A percentile compares a stretch with the other conserved stretches of the same genome.
phyloP scores from a whole-genome alignment of 169 alveolate species.

The Plasmodium reichenowi region DNA sequence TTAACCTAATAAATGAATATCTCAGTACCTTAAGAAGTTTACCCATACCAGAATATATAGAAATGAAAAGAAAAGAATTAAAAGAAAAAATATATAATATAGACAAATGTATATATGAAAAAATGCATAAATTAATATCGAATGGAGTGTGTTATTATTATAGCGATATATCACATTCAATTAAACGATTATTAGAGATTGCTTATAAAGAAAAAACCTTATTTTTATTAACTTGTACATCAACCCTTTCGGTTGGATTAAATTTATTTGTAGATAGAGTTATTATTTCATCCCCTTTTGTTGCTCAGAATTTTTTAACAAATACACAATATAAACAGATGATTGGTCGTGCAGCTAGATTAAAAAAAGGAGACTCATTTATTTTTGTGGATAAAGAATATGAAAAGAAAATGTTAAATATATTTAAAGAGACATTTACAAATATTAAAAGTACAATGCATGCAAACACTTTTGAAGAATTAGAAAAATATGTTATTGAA shows the following conservation, averaged over 20 bases:
- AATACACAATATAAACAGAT: conserved; percentile 66
- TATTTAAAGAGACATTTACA: conserved; percentile 31
- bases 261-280: conserved; percentile 59
- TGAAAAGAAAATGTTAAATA: conserved; percentile 30
- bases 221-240: conserved; percentile 64
- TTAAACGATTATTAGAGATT: conserved; percentile 28
- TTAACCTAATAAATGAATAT: conserved; percentile 36
- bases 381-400: conserved; percentile 36
- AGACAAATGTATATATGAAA: conserved; percentile 39
- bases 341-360: conserved; percentile 75
- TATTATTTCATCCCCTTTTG: conserved; percentile 65
- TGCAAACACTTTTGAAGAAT: conserved; percentile 8
- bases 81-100: conserved; percentile 29
- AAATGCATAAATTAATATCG: conserved; percentile 12
- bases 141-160: conserved; percentile 72
- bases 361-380: conserved; percentile 65
- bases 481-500: conserved; percentile 47
- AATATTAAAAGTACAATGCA: conserved; percentile 61
- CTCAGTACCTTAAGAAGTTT: background rate
- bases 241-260: conserved; percentile 64
- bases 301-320: conserved; percentile 60
- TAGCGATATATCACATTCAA: conserved; percentile 28
- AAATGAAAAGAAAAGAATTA: conserved; percentile 24
- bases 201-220: conserved; percentile 59
- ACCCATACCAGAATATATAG: background rate